phyloP scores from a whole-genome alignment of 2,329 filamentous ascomycete genomes.

The Trichocomaceae sp. region DNA sequence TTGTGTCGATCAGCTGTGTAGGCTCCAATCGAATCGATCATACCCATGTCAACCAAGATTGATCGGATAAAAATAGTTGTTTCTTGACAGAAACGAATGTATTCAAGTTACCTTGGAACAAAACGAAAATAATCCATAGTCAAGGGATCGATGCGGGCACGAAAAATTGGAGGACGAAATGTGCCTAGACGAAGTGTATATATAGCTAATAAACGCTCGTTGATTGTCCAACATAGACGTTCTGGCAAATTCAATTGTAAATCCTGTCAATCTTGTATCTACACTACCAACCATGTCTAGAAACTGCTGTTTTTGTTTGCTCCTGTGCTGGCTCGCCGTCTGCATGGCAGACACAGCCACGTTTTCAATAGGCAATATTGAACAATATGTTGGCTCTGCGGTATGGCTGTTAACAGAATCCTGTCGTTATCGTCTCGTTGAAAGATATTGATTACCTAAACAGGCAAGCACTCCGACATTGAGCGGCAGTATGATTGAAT shows the following conservation, averaged over 20 bases:
- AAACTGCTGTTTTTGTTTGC: background rate
- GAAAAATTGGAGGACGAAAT: background rate
- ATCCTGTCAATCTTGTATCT: background rate
- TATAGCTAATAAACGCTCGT: background rate
- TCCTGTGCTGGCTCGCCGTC: background rate
- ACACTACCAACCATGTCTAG: background rate
- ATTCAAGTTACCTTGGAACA: background rate
- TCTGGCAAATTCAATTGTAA: background rate
- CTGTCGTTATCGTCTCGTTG: background rate
- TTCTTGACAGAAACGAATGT: background rate
- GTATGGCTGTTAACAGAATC: background rate
- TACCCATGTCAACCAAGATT: background rate
- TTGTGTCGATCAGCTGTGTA: background rate
- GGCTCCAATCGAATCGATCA: background rate
- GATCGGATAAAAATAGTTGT: background rate
- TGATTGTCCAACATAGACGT: background rate
- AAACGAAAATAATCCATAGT: background rate
- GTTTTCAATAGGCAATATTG: background rate
- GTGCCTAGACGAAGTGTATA: background rate
- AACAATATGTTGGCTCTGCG: slow-evolving; percentile 1
- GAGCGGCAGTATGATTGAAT: background rate
- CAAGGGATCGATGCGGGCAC: no score
- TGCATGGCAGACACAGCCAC: slow-evolving; percentile 1
- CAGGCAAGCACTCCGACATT: background rate
- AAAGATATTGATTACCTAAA: background rate